Percentiles rank a stretch among this genome's conserved stretches.
Conservation (phyloP, 352 stramenopile genomes). For the Blastocystis sp. region DNA sequence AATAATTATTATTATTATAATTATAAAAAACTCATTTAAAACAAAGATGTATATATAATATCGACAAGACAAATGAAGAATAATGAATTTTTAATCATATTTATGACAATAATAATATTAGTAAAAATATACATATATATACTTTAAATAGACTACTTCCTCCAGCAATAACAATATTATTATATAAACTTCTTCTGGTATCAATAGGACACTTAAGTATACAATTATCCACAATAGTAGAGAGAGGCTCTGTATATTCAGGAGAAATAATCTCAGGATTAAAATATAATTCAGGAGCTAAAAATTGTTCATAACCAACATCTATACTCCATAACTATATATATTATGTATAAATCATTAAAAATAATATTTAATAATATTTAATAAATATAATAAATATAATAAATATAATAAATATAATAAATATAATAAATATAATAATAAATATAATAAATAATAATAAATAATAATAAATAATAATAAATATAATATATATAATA, state of each 20-base stretch:
- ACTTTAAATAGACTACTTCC: slow-evolving; percentile 87
- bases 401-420: no score
- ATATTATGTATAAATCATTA: slow-evolving; percentile 20
- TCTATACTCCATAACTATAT: slow-evolving; percentile 65
- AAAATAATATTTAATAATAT: slow-evolving; percentile 43
- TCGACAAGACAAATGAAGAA: no score
- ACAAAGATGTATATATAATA: no score
- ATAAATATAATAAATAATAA: no score
- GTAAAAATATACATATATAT: no score
- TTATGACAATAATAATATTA: no score
- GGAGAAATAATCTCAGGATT: slow-evolving; percentile 81
- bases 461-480: no score
- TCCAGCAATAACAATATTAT: slow-evolving; percentile 80
- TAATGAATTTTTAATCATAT: no score
- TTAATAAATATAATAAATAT: slow-evolving; percentile 6
- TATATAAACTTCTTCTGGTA: slow-evolving; percentile 70
- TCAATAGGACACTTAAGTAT: slow-evolving; percentile 84
- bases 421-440: no score
- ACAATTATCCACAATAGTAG: slow-evolving; percentile 72
- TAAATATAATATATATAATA: no score
- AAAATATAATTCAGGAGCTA: slow-evolving; percentile 83
- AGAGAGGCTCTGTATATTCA: slow-evolving; percentile 69
- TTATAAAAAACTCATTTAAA: no score
- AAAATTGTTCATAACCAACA: slow-evolving; percentile 72
- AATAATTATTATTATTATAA: no score